Conservation (phyloP, 129 eudicot genomes). For the Apium graveolens region DNA sequence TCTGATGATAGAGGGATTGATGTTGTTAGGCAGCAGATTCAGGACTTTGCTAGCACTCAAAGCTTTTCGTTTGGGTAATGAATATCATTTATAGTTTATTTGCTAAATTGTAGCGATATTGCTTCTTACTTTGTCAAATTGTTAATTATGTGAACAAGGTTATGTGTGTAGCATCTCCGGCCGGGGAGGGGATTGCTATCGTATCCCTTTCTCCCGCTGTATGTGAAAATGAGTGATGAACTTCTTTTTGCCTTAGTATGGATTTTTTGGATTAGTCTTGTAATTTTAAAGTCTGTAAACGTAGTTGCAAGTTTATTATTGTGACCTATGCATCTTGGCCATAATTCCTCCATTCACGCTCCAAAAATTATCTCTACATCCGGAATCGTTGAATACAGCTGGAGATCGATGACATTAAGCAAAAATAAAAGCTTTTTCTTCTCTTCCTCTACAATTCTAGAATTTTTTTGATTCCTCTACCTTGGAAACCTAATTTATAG, state of each 20-base stretch:
- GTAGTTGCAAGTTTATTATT: too few species aligned
- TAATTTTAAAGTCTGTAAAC: neutral
- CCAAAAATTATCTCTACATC: too few species aligned
- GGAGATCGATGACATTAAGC: too few species aligned
- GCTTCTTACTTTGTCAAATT: too few species aligned
- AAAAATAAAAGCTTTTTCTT: too few species aligned
- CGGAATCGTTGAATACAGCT: neutral
- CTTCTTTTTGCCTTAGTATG: neutral
- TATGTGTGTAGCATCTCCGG: neutral
- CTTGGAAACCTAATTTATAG: neutral
- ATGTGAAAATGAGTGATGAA: too few species aligned
- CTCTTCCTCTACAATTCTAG: too few species aligned
- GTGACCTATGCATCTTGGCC: too few species aligned
- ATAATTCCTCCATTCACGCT: too few species aligned
- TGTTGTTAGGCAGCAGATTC: constrained; percentile 97
- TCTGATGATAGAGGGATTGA: constrained; percentile 98
- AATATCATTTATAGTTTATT: neutral
- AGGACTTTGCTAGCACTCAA: constrained; percentile 98
- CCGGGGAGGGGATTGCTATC: too few species aligned
- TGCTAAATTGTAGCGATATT: neutral
- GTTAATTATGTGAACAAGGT: neutral
- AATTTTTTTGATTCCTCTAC: neutral
- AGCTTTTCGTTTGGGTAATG: constrained; percentile 91
- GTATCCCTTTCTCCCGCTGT: too few species aligned
- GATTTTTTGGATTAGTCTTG: neutral